Conservation (phyloP, 257 asterid genomes). For the Solanum habrochaites region DNA sequence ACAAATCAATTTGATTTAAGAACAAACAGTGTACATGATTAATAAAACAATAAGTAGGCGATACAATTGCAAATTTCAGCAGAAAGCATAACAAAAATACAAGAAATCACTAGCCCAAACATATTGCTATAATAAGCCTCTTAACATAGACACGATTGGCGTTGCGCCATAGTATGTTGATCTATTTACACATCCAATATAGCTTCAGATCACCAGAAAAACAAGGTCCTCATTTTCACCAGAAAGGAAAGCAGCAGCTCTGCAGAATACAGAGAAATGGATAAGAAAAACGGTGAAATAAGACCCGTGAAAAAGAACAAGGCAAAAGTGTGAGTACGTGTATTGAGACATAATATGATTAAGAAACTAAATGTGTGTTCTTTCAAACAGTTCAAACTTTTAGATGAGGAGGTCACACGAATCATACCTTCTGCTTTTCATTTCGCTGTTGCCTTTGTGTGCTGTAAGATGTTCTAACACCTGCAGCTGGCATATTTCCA, state of each 20-base stretch:
- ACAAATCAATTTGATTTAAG: neutral
- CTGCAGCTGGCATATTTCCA: conserved; percentile 17
- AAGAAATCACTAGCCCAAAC: neutral
- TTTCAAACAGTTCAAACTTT: neutral
- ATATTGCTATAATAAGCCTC: neutral
- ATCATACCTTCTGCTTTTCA: neutral
- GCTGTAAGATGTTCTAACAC: conserved; percentile 21
- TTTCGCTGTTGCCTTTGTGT: conserved; percentile 4
- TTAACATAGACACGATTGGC: neutral
- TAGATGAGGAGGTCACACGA: neutral
- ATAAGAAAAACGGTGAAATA: neutral
- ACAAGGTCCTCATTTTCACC: neutral
- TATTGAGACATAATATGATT: neutral
- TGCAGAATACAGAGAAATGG: neutral
- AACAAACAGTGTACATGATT: neutral
- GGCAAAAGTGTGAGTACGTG: neutral
- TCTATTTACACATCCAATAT: conserved; percentile 6
- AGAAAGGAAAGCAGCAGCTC: conserved; percentile 14
- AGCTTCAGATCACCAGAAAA: neutral
- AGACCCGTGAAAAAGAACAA: neutral
- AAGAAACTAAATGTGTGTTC: neutral
- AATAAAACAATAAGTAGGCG: neutral
- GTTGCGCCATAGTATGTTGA: neutral
- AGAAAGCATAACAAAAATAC: neutral
- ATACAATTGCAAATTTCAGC: neutral